Conservation (phyloP, 2,329 filamentous ascomycete species). For the Epicoccum sorghinum region DNA sequence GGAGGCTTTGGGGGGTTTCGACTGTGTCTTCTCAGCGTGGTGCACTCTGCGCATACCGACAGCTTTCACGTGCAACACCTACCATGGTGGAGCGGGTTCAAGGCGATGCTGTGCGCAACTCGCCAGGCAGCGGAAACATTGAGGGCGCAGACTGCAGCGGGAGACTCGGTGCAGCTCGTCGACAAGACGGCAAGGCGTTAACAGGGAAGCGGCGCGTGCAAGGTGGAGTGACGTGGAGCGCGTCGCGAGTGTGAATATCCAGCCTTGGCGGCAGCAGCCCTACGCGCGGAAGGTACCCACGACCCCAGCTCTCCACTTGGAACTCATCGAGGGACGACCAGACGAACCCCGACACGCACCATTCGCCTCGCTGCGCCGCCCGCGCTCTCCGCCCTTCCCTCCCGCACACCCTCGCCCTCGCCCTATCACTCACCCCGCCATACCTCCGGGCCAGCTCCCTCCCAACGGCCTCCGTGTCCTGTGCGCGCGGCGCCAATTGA, state of each 20-base stretch:
- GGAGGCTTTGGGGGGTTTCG: slow-evolving; percentile 32
- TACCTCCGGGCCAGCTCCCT: slow-evolving; percentile 9
- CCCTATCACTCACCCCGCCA: not conserved
- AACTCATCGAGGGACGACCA: slow-evolving; percentile 15
- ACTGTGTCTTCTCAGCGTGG: slow-evolving; percentile 30
- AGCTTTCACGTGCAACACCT: slow-evolving; percentile 5
- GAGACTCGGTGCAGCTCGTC: not conserved
- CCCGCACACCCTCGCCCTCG: not conserved
- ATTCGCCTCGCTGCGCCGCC: slow-evolving; percentile 12
- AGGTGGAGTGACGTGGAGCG: not conserved
- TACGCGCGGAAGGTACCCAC: slow-evolving; percentile 24
- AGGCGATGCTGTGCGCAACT: not conserved
- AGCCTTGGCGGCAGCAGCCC: slow-evolving; percentile 21
- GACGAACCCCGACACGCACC: slow-evolving; percentile 22
- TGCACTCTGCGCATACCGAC: not conserved
- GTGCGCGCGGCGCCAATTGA: slow-evolving; percentile 33
- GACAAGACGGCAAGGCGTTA: not conserved
- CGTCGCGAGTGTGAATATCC: slow-evolving; percentile 12
- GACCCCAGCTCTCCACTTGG: slow-evolving; percentile 23
- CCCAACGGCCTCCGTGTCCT: not conserved
- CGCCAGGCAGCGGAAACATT: slow-evolving; percentile 7
- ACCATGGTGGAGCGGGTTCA: slow-evolving; percentile 15
- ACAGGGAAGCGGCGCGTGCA: not conserved
- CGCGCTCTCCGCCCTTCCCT: slow-evolving; percentile 7
- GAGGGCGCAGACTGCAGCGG: slow-evolving; percentile 9